Base-by-base conservation (phyloP, 2,329 filamentous ascomycete genomes). In the Apiospora kogelbergensis region DNA sequence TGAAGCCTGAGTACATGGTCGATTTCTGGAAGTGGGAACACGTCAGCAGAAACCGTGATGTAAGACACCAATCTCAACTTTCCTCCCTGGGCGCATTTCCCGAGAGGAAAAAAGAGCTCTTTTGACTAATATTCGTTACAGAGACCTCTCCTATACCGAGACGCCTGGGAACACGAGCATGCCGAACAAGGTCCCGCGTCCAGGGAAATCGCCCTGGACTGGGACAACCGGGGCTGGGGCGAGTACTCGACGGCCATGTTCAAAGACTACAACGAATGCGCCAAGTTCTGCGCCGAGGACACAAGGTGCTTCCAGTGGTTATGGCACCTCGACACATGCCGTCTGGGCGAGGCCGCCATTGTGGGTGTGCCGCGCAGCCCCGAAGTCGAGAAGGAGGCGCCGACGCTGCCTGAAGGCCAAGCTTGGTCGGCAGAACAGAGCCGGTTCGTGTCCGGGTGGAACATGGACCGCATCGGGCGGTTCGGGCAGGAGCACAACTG, bases 1-100 rank as follows among this genome's bases (percentile, higher is more conserved):
- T 82, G 1, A 76, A 75, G 33, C 79, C 83, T 0, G 78, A 81
- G 33, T 84, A 86, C 67, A 85, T 88, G 83, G 75, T 79, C 11
- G 78, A 79, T 0, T 75, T 88, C 48, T 86, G 84, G 81, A 79
- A 81, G 68, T 89, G 81, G 81, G 80, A 82, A 68, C 77, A 79
- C 68, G 71, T 70, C 9, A 72, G 74, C 53, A 74, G 80, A 68
- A 73, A 75, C 24, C 66, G 76, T 2, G 76, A 77, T 13, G 79
- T 81, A 74, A 75, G 78, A 76, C 63, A 9, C 40, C 30, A 42
- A 45, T 42, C 15, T 33, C 63, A 9, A n/a, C 33, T 22, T 37
- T 26, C 63, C 26, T 30, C 30, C 33, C 40, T 65, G 20, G 15
- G 15, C 40, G 20, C 63, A 22, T 3, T 15, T 15, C 17, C 13